Conservation (phyloP, 2,329 filamentous ascomycete species). For the Colletotrichum sp. region DNA sequence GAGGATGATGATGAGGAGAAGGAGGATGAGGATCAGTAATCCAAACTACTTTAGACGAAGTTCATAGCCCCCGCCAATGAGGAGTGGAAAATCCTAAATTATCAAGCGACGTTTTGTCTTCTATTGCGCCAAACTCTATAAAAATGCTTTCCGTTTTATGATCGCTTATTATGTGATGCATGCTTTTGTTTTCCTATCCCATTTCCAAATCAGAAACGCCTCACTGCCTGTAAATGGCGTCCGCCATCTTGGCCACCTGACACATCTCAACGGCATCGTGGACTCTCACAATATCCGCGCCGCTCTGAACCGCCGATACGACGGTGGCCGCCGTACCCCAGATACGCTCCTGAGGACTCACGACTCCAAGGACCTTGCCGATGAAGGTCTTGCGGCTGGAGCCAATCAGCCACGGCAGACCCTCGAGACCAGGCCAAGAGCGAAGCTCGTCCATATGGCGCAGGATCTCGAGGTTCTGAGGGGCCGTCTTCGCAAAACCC, state of each 20-base stretch:
- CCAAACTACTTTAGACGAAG: background rate
- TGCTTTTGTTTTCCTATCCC: background rate
- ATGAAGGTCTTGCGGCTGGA: conserved; percentile 91
- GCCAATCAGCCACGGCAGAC: conserved; percentile 87
- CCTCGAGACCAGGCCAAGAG: conserved; percentile 66
- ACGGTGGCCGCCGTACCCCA: conserved; percentile 92
- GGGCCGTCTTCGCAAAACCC: conserved; percentile 85
- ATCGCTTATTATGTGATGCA: background rate
- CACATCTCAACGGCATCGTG: conserved; percentile 91
- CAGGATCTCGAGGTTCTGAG: conserved; percentile 84
- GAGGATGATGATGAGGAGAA: background rate
- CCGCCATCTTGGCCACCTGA: conserved; percentile 83
- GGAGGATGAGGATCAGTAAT: background rate
- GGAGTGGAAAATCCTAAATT: background rate
- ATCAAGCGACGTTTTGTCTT: background rate
- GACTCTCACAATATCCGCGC: conserved; percentile 89
- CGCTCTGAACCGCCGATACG: conserved; percentile 82
- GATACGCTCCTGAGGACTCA: conserved; percentile 70
- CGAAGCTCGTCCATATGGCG: conserved; percentile 69
- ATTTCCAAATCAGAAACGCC: background rate
- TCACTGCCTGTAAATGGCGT: conserved; percentile 81
- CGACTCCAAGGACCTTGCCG: conserved; percentile 78
- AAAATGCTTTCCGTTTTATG: background rate
- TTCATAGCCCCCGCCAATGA: background rate
- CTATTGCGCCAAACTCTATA: background rate